Base-by-base conservation (phyloP, 805 yeast species). In the Cyberlindnera mrakii region DNA sequence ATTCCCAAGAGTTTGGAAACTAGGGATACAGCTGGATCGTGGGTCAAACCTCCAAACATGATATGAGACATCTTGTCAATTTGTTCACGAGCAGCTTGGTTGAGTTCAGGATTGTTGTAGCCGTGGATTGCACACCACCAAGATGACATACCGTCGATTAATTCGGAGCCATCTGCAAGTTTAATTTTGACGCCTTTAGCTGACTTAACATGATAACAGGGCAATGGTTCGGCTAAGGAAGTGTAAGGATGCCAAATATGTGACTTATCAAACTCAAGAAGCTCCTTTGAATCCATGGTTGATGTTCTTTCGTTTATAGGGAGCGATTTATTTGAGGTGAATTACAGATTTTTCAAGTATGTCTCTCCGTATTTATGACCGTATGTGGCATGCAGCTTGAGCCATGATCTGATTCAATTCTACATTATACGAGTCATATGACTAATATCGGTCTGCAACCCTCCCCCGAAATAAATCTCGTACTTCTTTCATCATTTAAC, bases 101-200 rank as follows among this genome's bases (percentile, higher is more conserved):
- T 56, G 16, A 57, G 32, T 34, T 51, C 55, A n/a, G 43, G 39
- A 44, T 59, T 51, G 33, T 57, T 57, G 41, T 60, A 60, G 3
- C 65, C 65, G 44, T 59, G 64, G 18, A 59, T 52, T 35, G 56
- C 54, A 39, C 63, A 57, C 63, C 65, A 60, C 64, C 63, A 60
- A 7, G 63, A 57, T 4, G 64, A 56, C 63, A 60, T 59, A 11
- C 59, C 65, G 35, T 60, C 63, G 13, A 58, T 44, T 6, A 58
- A 36, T 16, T 47, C 43, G 15, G 34, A 33, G 13, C 50, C 50
- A 30, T 52, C 41, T 8, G 51, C 52, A 10, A 58, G 42, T 5
- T 48, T 50, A 6, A 60, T 41, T 18, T 35, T 41, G 25, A 53
- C 52, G 4, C 60, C 63, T 7, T 41, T 20, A 2, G 63, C 60